phyloP scores from a whole-genome alignment of 169 alveolate genomes.

The Perkinsus olseni region DNA sequence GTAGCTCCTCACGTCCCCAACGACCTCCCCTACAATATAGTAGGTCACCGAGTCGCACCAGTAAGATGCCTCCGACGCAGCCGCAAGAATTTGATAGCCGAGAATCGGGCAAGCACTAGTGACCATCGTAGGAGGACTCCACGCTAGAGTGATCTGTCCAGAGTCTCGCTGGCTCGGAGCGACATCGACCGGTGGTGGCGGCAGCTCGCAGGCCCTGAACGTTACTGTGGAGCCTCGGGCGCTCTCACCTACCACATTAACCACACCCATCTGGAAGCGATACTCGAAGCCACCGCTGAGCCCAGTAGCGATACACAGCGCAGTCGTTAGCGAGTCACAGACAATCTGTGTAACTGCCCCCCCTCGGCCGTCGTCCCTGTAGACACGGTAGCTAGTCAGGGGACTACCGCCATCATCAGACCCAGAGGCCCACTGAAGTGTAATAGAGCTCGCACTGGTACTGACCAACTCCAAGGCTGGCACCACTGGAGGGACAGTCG shows the following conservation, averaged over 20 bases:
- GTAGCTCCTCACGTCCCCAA: constrained; percentile 6
- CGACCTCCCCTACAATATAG: not conserved
- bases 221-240: not conserved
- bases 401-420: constrained; percentile 20
- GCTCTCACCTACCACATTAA: constrained; percentile 3
- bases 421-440: constrained; percentile 20
- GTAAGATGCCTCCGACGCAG: not conserved
- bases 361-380: constrained; percentile 7
- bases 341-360: not conserved
- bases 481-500: constrained; percentile 9
- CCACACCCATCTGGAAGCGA: constrained; percentile 5
- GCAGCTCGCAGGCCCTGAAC: not conserved
- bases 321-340: not conserved
- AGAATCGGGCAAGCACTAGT: constrained; percentile 6
- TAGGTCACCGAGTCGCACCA: not conserved
- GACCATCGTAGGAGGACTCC: not conserved
- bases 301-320: not conserved
- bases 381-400: not conserved
- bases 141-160: not conserved
- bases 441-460: not conserved
- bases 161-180: not conserved
- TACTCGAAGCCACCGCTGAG: constrained; percentile 4
- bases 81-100: constrained; percentile 5
- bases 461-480: constrained; percentile 3
- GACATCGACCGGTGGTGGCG: not conserved